A percentile compares a stretch with the other conserved stretches of the same genome.
Conservation (phyloP, 2,329 filamentous ascomycete genomes). For the Didymella arachidicola region DNA sequence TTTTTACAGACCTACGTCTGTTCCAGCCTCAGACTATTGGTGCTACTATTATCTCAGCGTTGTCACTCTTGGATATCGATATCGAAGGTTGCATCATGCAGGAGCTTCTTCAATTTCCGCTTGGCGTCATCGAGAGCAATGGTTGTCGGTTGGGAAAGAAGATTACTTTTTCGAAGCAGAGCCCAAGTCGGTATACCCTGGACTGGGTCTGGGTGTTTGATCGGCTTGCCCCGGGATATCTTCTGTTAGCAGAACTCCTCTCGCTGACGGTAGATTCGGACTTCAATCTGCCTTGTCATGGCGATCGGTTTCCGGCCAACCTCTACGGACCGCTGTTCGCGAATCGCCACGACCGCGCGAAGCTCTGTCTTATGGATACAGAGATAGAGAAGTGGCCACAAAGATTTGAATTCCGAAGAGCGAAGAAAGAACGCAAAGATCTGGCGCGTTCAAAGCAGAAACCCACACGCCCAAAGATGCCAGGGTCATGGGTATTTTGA, state of each 20-base stretch:
- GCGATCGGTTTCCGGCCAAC: not conserved
- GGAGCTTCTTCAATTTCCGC: not conserved
- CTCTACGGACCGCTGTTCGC: not conserved
- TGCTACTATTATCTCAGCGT: not conserved
- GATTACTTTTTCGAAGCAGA: not conserved
- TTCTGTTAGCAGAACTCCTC: not conserved
- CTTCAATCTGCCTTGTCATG: not conserved
- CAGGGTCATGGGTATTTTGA: not conserved
- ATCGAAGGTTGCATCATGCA: not conserved
- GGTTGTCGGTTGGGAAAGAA: not conserved
- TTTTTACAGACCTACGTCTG: not conserved
- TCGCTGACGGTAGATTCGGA: not conserved
- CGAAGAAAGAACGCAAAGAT: not conserved
- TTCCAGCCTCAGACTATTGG: not conserved
- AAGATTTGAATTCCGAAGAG: not conserved
- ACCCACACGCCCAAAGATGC: not conserved
- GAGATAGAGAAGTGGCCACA: not conserved
- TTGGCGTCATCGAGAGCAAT: not conserved
- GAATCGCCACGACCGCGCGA: not conserved
- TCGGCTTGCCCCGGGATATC: not conserved
- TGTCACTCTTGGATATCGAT: not conserved
- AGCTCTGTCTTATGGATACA: not conserved
- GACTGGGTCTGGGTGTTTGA: not conserved
- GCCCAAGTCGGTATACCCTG: not conserved
- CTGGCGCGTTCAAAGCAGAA: not conserved